Evolutionary conservation across 192 early-diverging fungal species (phyloP).

Genomic region (Spinellus fusiger): DNA sequence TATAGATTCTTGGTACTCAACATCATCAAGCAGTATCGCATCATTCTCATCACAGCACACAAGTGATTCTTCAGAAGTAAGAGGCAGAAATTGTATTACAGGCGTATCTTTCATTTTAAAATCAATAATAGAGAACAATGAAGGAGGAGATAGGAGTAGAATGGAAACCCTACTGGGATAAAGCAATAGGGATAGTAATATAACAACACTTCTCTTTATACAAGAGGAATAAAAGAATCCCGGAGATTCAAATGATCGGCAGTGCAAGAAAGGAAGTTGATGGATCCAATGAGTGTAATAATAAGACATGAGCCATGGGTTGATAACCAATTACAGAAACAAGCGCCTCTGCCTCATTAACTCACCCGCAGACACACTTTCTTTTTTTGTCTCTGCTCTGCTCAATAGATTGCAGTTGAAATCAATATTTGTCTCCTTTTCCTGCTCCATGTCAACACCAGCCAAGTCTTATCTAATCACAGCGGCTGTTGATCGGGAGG

Average conservation of each 20-base stretch:
- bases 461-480: too few species aligned
- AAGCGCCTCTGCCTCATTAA: too few species aligned
- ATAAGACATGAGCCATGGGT: not conserved
- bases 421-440: too few species aligned
- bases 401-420: too few species aligned
- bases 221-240: not conserved
- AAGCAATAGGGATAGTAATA: not conserved
- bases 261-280: slow-evolving; percentile 10
- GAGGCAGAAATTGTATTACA: slow-evolving; percentile 8
- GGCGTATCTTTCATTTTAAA: not conserved
- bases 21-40: slow-evolving; percentile 17
- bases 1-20: slow-evolving; percentile 24
- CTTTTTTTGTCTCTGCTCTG: too few species aligned
- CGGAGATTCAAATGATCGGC: slow-evolving; percentile 8
- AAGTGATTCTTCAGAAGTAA: slow-evolving; percentile 6
- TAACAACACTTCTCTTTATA: slow-evolving; percentile 11
- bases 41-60: slow-evolving; percentile 1
- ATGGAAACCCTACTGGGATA: not conserved
- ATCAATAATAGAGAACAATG: not conserved
- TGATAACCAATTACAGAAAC: too few species aligned
- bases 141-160: not conserved
- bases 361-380: too few species aligned
- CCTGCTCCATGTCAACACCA: too few species aligned
- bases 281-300: slow-evolving; percentile 7
- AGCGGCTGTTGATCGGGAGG: too few species aligned